Conservation (phyloP, 164 flowering plant genomes). For the Vitis riparia region DNA sequence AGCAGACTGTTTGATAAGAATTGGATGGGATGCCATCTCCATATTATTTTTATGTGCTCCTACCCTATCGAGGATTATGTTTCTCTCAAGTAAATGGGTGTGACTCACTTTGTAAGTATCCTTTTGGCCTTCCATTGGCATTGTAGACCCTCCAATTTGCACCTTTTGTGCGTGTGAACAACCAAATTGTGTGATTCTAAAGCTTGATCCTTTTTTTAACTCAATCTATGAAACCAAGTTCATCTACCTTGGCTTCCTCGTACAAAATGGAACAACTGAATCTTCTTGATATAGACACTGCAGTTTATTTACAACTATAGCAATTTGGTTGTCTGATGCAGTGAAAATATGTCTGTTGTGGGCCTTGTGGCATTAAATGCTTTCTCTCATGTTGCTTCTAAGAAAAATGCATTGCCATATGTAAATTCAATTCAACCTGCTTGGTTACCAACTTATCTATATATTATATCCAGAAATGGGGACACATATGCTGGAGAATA, state of each 20-base stretch:
- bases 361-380: background rate
- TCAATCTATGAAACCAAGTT: background rate
- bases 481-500: conserved; percentile 59
- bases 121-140: too few relatives aligned
- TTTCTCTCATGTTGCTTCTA: too few relatives aligned
- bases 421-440: background rate
- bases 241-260: background rate
- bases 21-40: background rate
- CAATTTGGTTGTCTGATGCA: background rate
- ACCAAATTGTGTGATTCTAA: background rate
- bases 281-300: background rate
- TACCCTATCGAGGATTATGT: too few relatives aligned
- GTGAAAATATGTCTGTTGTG: background rate
- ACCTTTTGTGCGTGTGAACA: background rate
- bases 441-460: background rate
- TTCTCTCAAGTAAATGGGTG: too few relatives aligned
- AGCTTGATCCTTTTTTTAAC: background rate
- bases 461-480: conserved; percentile 39
- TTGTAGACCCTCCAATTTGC: background rate
- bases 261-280: background rate
- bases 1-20: background rate
- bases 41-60: background rate
- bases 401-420: background rate
- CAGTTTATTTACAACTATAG: background rate
- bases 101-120: too few relatives aligned